A percentile compares a stretch with the other conserved stretches of the same genome.
Evolutionary conservation across 2,329 filamentous ascomycete genomes (phyloP).

Genomic region (Monosporascus sp.): DNA sequence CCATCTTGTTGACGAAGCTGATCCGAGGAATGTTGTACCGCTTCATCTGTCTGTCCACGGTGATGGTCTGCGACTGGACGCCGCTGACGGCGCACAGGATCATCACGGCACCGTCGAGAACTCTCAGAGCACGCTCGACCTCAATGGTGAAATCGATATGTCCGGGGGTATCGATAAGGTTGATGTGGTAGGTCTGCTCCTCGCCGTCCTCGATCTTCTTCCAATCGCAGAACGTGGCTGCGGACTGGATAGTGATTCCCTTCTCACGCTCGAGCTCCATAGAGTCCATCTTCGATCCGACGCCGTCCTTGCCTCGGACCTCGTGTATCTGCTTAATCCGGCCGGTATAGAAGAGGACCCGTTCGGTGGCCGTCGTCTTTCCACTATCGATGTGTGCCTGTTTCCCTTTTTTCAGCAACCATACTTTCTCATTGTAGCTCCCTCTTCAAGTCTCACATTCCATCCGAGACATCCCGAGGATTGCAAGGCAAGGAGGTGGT

Average conservation of each 20-base stretch:
- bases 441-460: background rate
- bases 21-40: constrained; percentile 94
- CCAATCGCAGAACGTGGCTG: constrained; percentile 98
- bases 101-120: constrained; percentile 96
- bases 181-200: constrained; percentile 92
- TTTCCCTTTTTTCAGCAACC: constrained; percentile 7
- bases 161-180: constrained; percentile 96
- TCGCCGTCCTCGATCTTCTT: constrained; percentile 76
- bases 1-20: constrained; percentile 99
- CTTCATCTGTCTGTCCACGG: constrained; percentile 97
- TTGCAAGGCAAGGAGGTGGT: background rate
- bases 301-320: constrained; percentile 87
- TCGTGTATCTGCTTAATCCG: constrained; percentile 97
- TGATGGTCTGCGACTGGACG: constrained; percentile 97
- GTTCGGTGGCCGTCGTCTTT: constrained; percentile 94
- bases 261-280: constrained; percentile 99
- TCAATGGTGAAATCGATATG: constrained; percentile 99
- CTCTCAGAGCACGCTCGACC: constrained; percentile 89
- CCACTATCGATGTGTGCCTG: constrained; percentile 97
- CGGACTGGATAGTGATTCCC: constrained; percentile 98
- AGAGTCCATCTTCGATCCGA: constrained; percentile 99
- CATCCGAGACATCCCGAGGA: constrained; percentile 1
- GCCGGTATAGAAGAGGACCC: constrained; percentile 96
- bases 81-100: constrained; percentile 96
- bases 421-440: background rate